Base-by-base conservation (phyloP, 352 stramenopile genomes). In the Pythium angustatum region DNA sequence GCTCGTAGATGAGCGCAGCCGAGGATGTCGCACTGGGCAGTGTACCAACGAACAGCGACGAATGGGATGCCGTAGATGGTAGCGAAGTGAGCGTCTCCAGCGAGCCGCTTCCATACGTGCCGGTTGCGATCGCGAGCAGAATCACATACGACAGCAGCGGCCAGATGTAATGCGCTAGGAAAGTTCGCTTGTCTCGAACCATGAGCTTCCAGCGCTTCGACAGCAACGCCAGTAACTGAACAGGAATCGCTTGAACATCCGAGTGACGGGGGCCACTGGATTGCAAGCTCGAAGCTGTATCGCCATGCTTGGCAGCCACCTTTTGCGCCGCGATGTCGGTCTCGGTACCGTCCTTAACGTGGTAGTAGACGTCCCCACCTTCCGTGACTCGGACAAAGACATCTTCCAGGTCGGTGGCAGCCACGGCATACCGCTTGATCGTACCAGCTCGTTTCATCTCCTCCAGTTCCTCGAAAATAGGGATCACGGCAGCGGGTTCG, bases 381-480 rank as follows among this genome's bases (percentile, higher is more conserved):
- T 96, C 78, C 0, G 91, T 94, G 55, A 99, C 94, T 41, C 96
- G 84, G 2, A 99, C 83, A 75, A 99, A 99, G 0, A 99, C 97
- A 76, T 99, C 98, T 69, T 99, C 98, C 1, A 99, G 79, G n/a
- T 98, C 98, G 7, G 98, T 99, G 8, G 98, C 96, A 34, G 91
- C 91, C 21, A 99, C 87, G 1, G 97, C 97, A 73, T 99, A 99
- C 11, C 88, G 85, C 22, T 85, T 88, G 62, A 99, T 96, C 3
- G 67, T 48, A 6, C 80, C 56, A 8, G 69, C 62, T 17, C 75
- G 43, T 49, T 90, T 86, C 75, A 90, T 77, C 1, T 40, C 62
- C 26, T 94, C 85, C 5, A 99, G 73, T 36, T 91, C 79, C 22
- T 85, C 64, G 71, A 99, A 99, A n/a, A 99, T 87, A 3, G 66